These are phyloP conservation scores for Colletotrichum chlorophyti DNA, from an alignment of 2,329 filamentous ascomycete species.

Conservation along the genomic window DNA sequence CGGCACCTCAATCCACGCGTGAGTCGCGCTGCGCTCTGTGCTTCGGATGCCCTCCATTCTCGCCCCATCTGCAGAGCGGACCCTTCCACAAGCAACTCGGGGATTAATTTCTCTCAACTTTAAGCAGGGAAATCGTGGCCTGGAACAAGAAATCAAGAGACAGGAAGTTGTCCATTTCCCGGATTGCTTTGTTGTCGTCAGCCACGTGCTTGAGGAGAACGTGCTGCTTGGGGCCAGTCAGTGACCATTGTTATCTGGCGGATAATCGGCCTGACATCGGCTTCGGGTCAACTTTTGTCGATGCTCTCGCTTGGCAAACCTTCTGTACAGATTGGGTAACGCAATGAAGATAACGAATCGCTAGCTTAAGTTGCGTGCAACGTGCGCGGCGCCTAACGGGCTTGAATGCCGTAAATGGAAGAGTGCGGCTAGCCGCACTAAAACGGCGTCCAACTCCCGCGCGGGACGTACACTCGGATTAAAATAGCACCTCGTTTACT, in stretches of 20 bases:
- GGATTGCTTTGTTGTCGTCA: too few relatives aligned
- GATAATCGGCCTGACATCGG: background rate
- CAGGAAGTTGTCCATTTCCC: background rate
- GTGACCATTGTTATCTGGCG: background rate
- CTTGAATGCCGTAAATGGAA: background rate
- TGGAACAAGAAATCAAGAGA: background rate
- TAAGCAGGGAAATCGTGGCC: constrained; percentile 2
- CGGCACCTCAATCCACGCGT: background rate
- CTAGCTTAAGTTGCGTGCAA: constrained; percentile 3
- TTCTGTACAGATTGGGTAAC: background rate
- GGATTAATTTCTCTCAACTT: constrained; percentile 19
- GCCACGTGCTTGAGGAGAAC: too few relatives aligned
- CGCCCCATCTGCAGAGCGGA: constrained; percentile 18
- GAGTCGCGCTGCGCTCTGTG: constrained; percentile 10
- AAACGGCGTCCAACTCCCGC: background rate
- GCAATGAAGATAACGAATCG: background rate
- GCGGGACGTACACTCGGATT: background rate
- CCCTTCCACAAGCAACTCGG: constrained; percentile 10
- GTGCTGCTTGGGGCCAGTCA: too few relatives aligned
- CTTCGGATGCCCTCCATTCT: background rate
- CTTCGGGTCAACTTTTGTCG: background rate
- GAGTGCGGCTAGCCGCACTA: constrained; percentile 4
- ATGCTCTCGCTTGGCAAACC: background rate
- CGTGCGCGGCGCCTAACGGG: background rate
- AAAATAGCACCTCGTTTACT: constrained; percentile 14